Evolutionary conservation across 768 basidiomycete genomes (phyloP), one percentile per base, ranked within the genome.

Genomic region (Amanita pallidorosea): DNA sequence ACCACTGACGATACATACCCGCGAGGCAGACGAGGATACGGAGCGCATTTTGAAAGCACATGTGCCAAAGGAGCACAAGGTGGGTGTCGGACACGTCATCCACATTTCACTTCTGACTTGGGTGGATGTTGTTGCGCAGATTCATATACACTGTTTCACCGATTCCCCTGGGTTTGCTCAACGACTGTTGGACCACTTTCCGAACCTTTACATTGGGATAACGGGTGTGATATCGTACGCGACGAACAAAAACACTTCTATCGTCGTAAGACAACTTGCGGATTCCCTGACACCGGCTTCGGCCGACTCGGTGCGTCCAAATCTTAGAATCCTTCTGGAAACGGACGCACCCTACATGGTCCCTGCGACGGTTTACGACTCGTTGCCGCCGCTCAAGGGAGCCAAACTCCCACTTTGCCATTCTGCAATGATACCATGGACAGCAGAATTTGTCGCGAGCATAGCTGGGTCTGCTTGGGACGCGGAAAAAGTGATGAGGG

Each of bases 261-360:
- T 70, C 1, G 76, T 88, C 46, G 69, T 92, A n/a, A 76, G 74
- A 2, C 69, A 75, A 35, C 56, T 61, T 0, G 36, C 56, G 2
- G 42, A 55, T 36, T 47, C 49, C 12, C 41, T 45, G 7, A 34
- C 55, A 23, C 38, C 40, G 11, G 46, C 35, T 29, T 43, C 7
- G 22, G 20, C 56, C 22, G 53, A 55, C 3, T 54, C 57, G n/a
- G n/a, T n/a, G 9, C 62, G 64, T n/a, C 3, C 13, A 8, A 38
- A 9, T 31, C 45, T 49, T 7, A 72, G 77, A 36, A 77, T 83
- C 43, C 63, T 91, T 0, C 72, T 92, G 2, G 90, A 93, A 64
- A 90, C 90, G 0, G 90, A 93, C 56, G 88, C 88, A 3, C 90
- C 90, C 0, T 93, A 76, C 67, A 92, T 93, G 90, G 74, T 85